Evolutionary conservation across 164 flowering plant genomes (phyloP), one percentile per base, ranked within the genome.

Genomic region (Cinnamomum micranthum): DNA sequence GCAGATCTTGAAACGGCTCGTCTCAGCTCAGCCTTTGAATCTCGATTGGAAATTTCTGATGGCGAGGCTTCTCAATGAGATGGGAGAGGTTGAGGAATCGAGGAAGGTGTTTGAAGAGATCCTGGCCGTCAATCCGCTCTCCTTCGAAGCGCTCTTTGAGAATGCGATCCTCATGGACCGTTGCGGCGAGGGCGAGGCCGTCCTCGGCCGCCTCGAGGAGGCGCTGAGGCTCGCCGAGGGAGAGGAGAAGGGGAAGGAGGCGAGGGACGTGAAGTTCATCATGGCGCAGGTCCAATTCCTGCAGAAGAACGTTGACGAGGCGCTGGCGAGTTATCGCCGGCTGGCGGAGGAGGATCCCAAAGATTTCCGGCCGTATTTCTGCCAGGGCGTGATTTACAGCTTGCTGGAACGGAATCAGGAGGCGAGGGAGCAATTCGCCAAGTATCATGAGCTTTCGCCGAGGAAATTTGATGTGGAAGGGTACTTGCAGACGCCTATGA

Each of bases 211-310:
- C 75, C 81, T 94, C 47, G 89, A 90, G 72, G 86, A 83, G 75
- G 91, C 92, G 0, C 68, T 91, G 62, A 79, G 62, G 68, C 41
- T 89, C 3, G 97, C 93, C 0, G 82, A 81, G 62, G 76, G 78
- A 0, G 91, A 86, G 76, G 77, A 76, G 24, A 87, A 84, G 77
- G 84, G 65, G 60, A 85, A 82, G 71, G 97, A 89, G 64, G 89
- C 87, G 0, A 80, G 94, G n/a, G 90, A 91, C 31, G 91, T 90
- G 75, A 80, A 83, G 81, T 73, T 94, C 72, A 88, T 94, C 9
- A 88, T 91, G 79, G 98, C 98, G 14, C 98, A 94, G 80, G 79
- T 92, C 23, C 81, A 80, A 84, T 94, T 84, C 72, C 81, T 94
- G 85, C 97, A 89, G 84, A 91, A 87, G 88, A 83, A 90, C 58